phyloP scores from a whole-genome alignment of 257 asterid genomes.

The Fraxinus anomala region DNA sequence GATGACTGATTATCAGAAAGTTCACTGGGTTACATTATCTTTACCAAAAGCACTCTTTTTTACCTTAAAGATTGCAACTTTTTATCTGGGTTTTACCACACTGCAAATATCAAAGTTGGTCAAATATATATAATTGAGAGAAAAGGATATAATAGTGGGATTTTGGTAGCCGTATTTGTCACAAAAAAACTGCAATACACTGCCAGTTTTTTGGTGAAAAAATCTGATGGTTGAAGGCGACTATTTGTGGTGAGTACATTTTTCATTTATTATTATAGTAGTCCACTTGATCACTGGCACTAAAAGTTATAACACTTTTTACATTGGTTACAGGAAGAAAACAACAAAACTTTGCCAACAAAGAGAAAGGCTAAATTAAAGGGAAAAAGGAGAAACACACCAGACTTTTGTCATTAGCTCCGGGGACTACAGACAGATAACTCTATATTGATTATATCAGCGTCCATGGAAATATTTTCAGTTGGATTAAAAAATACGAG shows the following conservation, averaged over 20 bases:
- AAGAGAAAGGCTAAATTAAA: neutral
- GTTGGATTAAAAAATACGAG: too few species aligned
- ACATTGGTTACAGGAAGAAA: slow-evolving; percentile 20
- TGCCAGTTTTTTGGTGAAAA: slow-evolving; percentile 25
- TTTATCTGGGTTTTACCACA: slow-evolving; percentile 24
- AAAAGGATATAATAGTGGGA: slow-evolving; percentile 11
- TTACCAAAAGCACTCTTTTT: neutral
- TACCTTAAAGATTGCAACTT: slow-evolving; percentile 15
- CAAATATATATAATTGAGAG: slow-evolving; percentile 2
- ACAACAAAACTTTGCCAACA: slow-evolving; percentile 20
- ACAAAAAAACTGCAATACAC: slow-evolving; percentile 9
- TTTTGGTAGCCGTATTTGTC: slow-evolving; percentile 32
- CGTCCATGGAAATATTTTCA: too few species aligned
- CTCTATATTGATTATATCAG: neutral
- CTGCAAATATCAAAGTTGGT: slow-evolving; percentile 21
- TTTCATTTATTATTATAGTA: neutral
- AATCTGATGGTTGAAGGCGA: slow-evolving; percentile 22
- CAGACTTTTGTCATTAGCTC: slow-evolving; percentile 15
- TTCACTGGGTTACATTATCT: neutral
- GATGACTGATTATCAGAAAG: slow-evolving; percentile 35
- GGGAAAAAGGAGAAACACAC: neutral
- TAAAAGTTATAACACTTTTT: slow-evolving; percentile 29
- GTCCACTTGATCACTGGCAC: slow-evolving; percentile 9
- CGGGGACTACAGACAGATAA: too few species aligned
- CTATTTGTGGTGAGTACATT: neutral